Evolutionary conservation across 345 rosid species (phyloP), one percentile per base, ranked within the genome.

Genomic region (Limnanthes douglasii): DNA sequence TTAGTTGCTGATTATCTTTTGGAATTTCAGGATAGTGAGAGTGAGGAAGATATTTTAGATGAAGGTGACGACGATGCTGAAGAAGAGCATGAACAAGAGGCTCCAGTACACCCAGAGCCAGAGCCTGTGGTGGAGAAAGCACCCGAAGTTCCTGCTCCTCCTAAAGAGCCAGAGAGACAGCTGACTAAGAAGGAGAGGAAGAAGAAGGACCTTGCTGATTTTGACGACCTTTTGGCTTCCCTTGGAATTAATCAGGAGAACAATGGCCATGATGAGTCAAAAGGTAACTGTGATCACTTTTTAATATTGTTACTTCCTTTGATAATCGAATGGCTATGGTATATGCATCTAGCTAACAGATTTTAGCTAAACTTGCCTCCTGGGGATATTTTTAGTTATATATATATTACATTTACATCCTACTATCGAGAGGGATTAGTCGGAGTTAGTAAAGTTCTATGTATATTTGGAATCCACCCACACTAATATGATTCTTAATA

Each of bases 121-220:
- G 93, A 73, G 57, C 72, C 72, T 17, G 59, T 44, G 37, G 75
- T 33, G 29, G 59, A 47, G 65, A 72, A 56, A 55, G 37, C 61
- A 41, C 51, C 70, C 37, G 82, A 61, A 56, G 68, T 35, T 56
- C 56, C 75, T 56, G 57, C 53, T 10, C 59, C 52, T 17, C 65
- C 64, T 10, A 85, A 73, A 56, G 93, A 85, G 46, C 29, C 85
- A 41, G 96, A 79, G 43, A 85, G 76, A 48, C 93, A 85, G 29
- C 96, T 85, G 42, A 79, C 96, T 1, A 85, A 85, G 56, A 85
- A 79, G 57, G 96, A 85, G 66, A 60, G 47, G 63, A 85, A 79
- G 51, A 85, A 76, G 59, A 79, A 85, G 51, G 96, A 71, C 48
- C 93, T 85, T 60, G 93, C 59, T 11, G 96, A 85, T 61, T 88